phyloP scores from a whole-genome alignment of 129 eudicot genomes.

The Saussurea involucrata region DNA sequence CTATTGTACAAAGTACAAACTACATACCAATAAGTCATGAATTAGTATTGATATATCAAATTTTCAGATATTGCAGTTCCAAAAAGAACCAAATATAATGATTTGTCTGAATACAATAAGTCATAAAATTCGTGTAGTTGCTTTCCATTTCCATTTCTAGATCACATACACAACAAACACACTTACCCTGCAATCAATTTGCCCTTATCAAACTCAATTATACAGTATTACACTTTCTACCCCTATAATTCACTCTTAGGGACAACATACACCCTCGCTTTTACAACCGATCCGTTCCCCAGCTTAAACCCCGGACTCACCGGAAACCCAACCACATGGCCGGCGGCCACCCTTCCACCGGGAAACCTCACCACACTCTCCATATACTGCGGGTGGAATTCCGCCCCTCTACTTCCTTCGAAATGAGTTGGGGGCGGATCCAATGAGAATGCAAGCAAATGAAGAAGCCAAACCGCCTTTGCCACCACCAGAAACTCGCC shows the following conservation, averaged over 20 bases:
- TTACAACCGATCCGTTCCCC: slow-evolving; percentile 69
- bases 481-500: slow-evolving; percentile 77
- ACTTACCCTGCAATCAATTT: background rate
- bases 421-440: slow-evolving; percentile 92
- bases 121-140: background rate
- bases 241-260: slow-evolving; percentile 55
- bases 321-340: slow-evolving; percentile 85
- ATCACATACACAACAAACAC: slow-evolving; percentile 9
- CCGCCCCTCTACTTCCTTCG: slow-evolving; percentile 89
- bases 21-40: background rate
- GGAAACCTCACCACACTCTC: slow-evolving; percentile 90
- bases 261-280: slow-evolving; percentile 94
- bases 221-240: slow-evolving; percentile 7
- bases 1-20: background rate
- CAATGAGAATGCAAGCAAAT: slow-evolving; percentile 80
- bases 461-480: slow-evolving; percentile 91
- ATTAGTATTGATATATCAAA: background rate
- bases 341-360: slow-evolving; percentile 54
- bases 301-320: slow-evolving; percentile 97
- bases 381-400: slow-evolving; percentile 77
- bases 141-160: background rate
- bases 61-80: background rate
- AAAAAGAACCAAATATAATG: background rate
- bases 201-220: slow-evolving; percentile 15
- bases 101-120: background rate